Percentiles rank a stretch among this genome's conserved stretches.
Conservation (phyloP, 106 monocot species). For the Apostasia shenzhenica region DNA sequence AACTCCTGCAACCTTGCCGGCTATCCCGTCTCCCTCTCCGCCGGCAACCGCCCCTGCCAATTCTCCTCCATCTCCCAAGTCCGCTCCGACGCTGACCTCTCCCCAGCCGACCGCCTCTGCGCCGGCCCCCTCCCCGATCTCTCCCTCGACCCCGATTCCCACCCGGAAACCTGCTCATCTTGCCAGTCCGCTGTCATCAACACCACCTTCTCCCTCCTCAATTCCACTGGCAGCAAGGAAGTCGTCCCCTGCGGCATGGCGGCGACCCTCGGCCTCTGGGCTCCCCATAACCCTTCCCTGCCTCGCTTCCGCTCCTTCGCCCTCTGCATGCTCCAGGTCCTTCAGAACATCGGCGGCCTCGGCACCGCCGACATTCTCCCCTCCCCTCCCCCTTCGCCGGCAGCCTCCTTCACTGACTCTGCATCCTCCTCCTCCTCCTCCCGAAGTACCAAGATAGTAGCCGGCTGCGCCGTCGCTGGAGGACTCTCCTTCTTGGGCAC, state of each 20-base stretch:
- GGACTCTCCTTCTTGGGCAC: conserved; percentile 12
- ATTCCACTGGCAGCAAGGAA: conserved; percentile 29
- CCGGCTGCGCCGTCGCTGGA: conserved; percentile 24
- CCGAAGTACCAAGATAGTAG: conserved; percentile 24
- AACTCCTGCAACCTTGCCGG: conserved; percentile 12
- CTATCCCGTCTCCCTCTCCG: conserved; percentile 36
- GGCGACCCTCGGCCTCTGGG: conserved; percentile 47
- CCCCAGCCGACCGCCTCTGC: conserved; percentile 29
- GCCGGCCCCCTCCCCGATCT: not conserved
- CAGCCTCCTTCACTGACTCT: not conserved
- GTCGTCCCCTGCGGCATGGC: conserved; percentile 64
- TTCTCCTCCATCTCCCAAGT: conserved; percentile 30
- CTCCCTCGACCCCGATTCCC: conserved; percentile 3
- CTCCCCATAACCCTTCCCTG: conserved; percentile 19
- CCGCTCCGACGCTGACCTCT: conserved; percentile 24
- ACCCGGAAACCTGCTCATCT: conserved; percentile 20
- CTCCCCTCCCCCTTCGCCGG: conserved; percentile 22
- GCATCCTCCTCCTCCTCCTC: conserved; percentile 6
- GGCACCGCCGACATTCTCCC: conserved; percentile 28
- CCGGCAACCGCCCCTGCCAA: conserved; percentile 39
- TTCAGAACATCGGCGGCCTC: conserved; percentile 44
- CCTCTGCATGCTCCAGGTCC: conserved; percentile 38
- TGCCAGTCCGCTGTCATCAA: conserved; percentile 52
- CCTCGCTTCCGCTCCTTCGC: conserved; percentile 33
- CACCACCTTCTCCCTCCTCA: conserved; percentile 30